Evolutionary conservation across 257 asterid species (phyloP).

Genomic region (Verbascum thapsus): DNA sequence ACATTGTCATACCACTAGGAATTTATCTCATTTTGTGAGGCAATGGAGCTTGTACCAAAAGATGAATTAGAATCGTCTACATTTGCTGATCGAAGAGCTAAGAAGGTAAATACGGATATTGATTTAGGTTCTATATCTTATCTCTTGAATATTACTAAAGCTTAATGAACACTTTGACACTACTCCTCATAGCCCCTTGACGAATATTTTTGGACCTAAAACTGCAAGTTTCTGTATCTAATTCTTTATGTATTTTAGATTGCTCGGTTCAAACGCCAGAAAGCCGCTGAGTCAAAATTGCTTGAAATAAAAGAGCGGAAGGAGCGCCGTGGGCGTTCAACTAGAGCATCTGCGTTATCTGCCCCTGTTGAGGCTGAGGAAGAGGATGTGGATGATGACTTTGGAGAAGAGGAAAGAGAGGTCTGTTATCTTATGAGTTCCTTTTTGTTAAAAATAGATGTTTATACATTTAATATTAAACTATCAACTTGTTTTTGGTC

Average conservation of each 20-base stretch:
- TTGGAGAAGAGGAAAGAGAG: slow-evolving; percentile 99
- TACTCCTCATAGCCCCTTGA: neutral
- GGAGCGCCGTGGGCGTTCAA: slow-evolving; percentile 95
- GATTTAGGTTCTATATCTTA: neutral
- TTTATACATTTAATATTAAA: slow-evolving; percentile 9
- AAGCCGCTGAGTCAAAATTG: slow-evolving; percentile 83
- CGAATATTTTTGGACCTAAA: neutral
- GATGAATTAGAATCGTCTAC: slow-evolving; percentile 67
- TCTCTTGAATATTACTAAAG: neutral
- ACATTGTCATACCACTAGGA: slow-evolving; percentile 49
- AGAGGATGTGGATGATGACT: slow-evolving; percentile 82
- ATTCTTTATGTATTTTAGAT: slow-evolving; percentile 49
- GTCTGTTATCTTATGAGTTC: slow-evolving; percentile 43
- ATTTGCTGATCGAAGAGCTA: slow-evolving; percentile 72
- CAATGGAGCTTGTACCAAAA: slow-evolving; percentile 89
- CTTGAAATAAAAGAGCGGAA: slow-evolving; percentile 85
- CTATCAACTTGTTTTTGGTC: slow-evolving; percentile 16
- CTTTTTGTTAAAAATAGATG: neutral
- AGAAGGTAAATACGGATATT: slow-evolving; percentile 54
- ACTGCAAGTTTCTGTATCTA: slow-evolving; percentile 4
- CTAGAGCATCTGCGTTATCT: slow-evolving; percentile 90
- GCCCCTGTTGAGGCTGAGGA: slow-evolving; percentile 74
- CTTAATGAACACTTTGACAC: neutral
- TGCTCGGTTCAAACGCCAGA: slow-evolving; percentile 82
- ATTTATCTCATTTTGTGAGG: slow-evolving; percentile 82